Evolutionary conservation across 2,329 filamentous ascomycete genomes (phyloP), one percentile per base, ranked within the genome.

Genomic region (Alternaria atra): DNA sequence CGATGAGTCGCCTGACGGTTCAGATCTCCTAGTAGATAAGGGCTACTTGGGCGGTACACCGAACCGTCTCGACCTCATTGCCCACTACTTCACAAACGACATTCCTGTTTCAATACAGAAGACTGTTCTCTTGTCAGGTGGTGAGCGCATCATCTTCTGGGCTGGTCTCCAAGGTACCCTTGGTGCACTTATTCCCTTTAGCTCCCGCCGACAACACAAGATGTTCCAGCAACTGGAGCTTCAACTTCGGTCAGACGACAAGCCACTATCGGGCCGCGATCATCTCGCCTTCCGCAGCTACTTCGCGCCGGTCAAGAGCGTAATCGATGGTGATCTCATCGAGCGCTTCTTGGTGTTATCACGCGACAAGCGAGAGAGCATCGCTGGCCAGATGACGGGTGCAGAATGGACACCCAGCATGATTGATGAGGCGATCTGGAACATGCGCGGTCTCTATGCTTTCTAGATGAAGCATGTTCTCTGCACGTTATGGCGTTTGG

Each of bases 171-270:
- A 97, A 80, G 96, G 95, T 50, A 98, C 95, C 0, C 88, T 99
- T 39, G 95, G 94, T 50, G 92, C 97, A 54, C 85, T 99, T 48
- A 91, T 99, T 47, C 95, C 96, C 0, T 98, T 99, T 75, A 84
- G 93, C 47, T 91, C 90, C 64, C 91, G 96, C 37, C 94, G 98
- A 75, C 94, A 98, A 72, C 92, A 96, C 51, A 95, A 98, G 78
- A 98, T 99, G 81, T 99, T 99, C 87, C 94, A 97, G 78, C 93
- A 88, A 63, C 85, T 99, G 25, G 95, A 99, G 81, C 89, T 91
- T 74, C 92, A 97, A 74, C 85, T 99, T 77, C 87, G 94, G 48
- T 88, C 87, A 12, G 72, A 75, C 17, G 94, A 97, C 73, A 86
- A 94, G 35, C 94, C 94, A 7, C 82, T 99, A 47, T 92, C 93